phyloP scores from a whole-genome alignment of 2,329 filamentous ascomycete genomes.

The Pseudogymnoascus sp. region DNA sequence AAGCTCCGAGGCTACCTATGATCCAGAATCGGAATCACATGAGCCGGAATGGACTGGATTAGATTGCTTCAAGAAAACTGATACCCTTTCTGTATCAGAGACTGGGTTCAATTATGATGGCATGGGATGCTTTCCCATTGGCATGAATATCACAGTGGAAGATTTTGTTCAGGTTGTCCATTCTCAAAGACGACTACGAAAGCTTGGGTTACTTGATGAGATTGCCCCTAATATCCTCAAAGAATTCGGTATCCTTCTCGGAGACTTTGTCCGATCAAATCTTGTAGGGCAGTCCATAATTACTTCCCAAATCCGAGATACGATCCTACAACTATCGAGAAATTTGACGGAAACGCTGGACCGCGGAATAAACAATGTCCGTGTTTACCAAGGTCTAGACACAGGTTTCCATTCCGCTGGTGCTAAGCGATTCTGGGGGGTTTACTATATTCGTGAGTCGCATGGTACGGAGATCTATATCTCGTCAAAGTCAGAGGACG shows the following conservation, averaged over 20 bases:
- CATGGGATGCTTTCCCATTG: constrained; percentile 42
- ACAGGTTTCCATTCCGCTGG: constrained; percentile 34
- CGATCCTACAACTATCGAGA: constrained; percentile 11
- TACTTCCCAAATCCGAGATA: not conserved
- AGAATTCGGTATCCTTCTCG: constrained; percentile 12
- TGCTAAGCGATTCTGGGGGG: constrained; percentile 35
- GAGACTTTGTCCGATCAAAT: constrained; percentile 5
- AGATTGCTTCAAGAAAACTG: constrained; percentile 21
- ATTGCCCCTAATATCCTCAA: constrained; percentile 11
- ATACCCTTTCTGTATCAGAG: constrained; percentile 34
- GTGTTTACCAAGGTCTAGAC: constrained; percentile 33
- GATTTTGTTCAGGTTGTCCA: constrained; percentile 40
- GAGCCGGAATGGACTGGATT: constrained; percentile 14
- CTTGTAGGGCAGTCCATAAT: not conserved
- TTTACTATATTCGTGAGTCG: constrained; percentile 26
- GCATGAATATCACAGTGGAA: constrained; percentile 34
- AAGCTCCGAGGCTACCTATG: not conserved
- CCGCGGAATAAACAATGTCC: constrained; percentile 11
- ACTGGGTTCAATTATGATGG: constrained; percentile 32
- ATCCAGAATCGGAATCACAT: not conserved
- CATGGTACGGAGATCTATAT: constrained; percentile 34
- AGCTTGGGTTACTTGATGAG: constrained; percentile 32
- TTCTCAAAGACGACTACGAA: constrained; percentile 37
- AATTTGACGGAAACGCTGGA: not conserved
- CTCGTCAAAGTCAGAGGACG: constrained; percentile 38